phyloP scores from a whole-genome alignment of 495 filamentous ascomycete genomes.

The Penicillium argentinense region DNA sequence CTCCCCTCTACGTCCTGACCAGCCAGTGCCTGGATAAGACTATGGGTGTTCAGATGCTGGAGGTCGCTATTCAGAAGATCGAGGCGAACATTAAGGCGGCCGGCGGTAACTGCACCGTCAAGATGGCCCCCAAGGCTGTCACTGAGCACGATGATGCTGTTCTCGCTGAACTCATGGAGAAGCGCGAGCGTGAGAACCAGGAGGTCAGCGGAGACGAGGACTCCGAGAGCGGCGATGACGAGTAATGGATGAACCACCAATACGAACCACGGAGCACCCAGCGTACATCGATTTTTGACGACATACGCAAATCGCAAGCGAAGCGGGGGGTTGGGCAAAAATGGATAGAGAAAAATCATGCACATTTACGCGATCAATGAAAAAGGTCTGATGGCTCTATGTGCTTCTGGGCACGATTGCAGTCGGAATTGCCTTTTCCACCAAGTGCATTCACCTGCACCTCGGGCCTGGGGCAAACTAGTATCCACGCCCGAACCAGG shows the following conservation, averaged over 20 bases:
- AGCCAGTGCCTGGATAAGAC: conserved; percentile 93
- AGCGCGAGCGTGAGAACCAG: conserved; percentile 95
- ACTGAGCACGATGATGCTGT: conserved; percentile 98
- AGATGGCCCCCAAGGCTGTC: conserved; percentile 98
- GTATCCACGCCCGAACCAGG: conserved; percentile 19
- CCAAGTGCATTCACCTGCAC: conserved; percentile 25
- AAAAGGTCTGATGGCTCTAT: conserved; percentile 34
- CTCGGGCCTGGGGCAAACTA: conserved; percentile 21
- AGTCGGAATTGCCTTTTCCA: conserved; percentile 29
- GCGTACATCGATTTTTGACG: conserved; percentile 21
- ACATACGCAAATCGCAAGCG: conserved; percentile 15
- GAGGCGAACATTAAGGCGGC: conserved; percentile 68
- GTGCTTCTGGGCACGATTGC: conserved; percentile 31
- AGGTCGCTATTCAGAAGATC: conserved; percentile 85
- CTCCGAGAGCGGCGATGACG: conserved; percentile 85
- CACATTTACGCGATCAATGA: conserved; percentile 43
- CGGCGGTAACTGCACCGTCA: conserved; percentile 77
- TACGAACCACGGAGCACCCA: conserved; percentile 14
- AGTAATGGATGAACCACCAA: conserved; percentile 31
- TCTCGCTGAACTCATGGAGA: conserved; percentile 97
- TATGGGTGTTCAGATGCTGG: conserved; percentile 76
- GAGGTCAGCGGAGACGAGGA: conserved; percentile 95
- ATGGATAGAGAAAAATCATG: conserved; percentile 43
- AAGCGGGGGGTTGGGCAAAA: conserved; percentile 18
- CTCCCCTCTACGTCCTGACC: conserved; percentile 90